Evolutionary conservation across 495 filamentous ascomycete species (phyloP).

Genomic region (Physcia stellaris): DNA sequence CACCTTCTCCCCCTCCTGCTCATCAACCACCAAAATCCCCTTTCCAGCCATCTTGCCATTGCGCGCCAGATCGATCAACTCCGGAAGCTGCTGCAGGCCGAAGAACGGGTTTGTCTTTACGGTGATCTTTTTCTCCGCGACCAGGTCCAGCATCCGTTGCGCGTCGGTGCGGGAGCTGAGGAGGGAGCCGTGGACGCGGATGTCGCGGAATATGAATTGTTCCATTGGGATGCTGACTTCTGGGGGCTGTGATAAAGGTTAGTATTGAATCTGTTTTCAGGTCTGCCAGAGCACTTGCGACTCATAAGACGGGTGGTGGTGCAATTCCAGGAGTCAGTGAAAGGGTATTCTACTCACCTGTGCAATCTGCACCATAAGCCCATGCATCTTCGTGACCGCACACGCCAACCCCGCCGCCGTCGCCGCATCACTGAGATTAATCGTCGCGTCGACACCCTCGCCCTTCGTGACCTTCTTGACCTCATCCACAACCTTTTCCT

Average conservation of each 20-base stretch:
- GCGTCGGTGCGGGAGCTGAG: slow-evolving; percentile 33
- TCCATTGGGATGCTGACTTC: slow-evolving; percentile 34
- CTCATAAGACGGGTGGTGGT: too few relatives aligned
- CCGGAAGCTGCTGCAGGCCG: slow-evolving; percentile 36
- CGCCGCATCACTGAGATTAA: slow-evolving; percentile 30
- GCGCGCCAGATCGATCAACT: slow-evolving; percentile 32
- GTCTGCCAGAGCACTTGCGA: too few relatives aligned
- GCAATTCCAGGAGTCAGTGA: too few relatives aligned
- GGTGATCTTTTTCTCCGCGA: slow-evolving; percentile 35
- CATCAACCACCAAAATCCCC: slow-evolving; percentile 15
- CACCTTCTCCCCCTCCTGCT: slow-evolving; percentile 7
- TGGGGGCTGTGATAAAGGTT: slow-evolving; percentile 16
- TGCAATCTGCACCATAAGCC: slow-evolving; percentile 39
- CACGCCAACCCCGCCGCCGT: slow-evolving; percentile 31
- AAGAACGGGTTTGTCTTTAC: slow-evolving; percentile 38
- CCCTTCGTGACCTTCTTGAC: slow-evolving; percentile 34
- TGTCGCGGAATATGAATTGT: slow-evolving; percentile 41
- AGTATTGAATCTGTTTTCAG: not conserved
- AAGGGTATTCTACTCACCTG: slow-evolving; percentile 21
- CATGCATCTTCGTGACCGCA: slow-evolving; percentile 41
- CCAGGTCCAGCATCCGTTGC: slow-evolving; percentile 32
- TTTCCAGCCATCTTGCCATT: slow-evolving; percentile 40
- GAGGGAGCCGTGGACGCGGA: slow-evolving; percentile 34
- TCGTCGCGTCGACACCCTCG: slow-evolving; percentile 29
- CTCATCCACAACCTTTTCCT: slow-evolving; percentile 27